Conservation (phyloP, 768 basidiomycete genomes). For the Leccinellum rugosiceps region DNA sequence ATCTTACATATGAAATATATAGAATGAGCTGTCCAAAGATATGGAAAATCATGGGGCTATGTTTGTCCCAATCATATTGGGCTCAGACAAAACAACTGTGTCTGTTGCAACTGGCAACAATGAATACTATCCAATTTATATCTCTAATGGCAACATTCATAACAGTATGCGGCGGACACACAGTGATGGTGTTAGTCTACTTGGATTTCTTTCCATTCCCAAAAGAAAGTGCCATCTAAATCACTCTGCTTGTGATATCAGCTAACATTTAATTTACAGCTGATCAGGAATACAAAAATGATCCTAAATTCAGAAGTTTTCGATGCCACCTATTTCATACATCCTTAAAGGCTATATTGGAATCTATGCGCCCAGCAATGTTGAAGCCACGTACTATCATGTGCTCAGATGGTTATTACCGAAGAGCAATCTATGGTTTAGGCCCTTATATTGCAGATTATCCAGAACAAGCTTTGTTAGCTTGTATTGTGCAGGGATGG, state of each 20-base stretch:
- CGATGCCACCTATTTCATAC: not conserved
- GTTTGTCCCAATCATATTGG: not conserved
- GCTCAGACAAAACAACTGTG: not conserved
- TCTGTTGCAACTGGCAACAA: not conserved
- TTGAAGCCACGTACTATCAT: not conserved
- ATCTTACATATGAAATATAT: not conserved
- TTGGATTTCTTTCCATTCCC: not conserved
- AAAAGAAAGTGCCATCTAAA: not conserved
- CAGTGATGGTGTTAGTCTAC: not conserved
- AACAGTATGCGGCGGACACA: not conserved
- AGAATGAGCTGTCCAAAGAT: not conserved
- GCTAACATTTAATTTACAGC: not conserved
- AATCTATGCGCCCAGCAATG: not conserved
- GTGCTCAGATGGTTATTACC: not conserved
- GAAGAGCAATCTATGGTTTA: not conserved
- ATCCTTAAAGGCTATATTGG: not conserved
- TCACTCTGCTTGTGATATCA: not conserved
- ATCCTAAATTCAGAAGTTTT: not conserved
- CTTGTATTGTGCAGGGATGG: not conserved
- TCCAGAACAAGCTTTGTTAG: not conserved
- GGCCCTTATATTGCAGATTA: not conserved
- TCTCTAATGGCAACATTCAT: not conserved
- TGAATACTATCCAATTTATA: not conserved
- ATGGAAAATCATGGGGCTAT: not conserved
- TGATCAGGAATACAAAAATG: not conserved